Conservation (phyloP, 192 early-diverging fungal species). For the Backusella tarrabulga region DNA sequence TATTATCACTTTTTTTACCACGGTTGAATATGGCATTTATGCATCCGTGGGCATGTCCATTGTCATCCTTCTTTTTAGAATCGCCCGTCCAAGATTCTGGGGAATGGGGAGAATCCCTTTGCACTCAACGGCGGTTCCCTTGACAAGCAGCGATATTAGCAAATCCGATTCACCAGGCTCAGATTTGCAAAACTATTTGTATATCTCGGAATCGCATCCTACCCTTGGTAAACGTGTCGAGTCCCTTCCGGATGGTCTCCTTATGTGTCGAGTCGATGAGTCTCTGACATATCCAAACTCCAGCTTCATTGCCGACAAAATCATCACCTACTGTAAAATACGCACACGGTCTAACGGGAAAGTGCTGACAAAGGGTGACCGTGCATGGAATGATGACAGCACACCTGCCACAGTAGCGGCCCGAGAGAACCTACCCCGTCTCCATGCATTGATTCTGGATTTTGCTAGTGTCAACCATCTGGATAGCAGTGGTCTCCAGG, state of each 20-base stretch:
- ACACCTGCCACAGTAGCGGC: slow-evolving; percentile 42
- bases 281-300: slow-evolving; percentile 73
- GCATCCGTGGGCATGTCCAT: slow-evolving; percentile 67
- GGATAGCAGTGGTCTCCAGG: slow-evolving; percentile 81
- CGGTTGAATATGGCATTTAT: slow-evolving; percentile 70
- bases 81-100: slow-evolving; percentile 66
- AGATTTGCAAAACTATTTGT: slow-evolving; percentile 13
- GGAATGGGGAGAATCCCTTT: slow-evolving; percentile 39
- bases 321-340: slow-evolving; percentile 38
- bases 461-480: slow-evolving; percentile 74
- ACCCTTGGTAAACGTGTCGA: slow-evolving; percentile 11
- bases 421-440: slow-evolving; percentile 34
- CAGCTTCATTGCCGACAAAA: slow-evolving; percentile 52
- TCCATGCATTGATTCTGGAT: slow-evolving; percentile 81
- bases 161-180: neutral
- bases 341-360: slow-evolving; percentile 15
- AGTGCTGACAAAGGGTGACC: slow-evolving; percentile 18
- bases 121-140: neutral
- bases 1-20: slow-evolving; percentile 60
- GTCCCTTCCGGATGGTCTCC: slow-evolving; percentile 54
- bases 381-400: slow-evolving; percentile 31
- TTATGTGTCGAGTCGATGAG: slow-evolving; percentile 70
- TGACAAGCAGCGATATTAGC: neutral
- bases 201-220: slow-evolving; percentile 10
- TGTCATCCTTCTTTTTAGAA: slow-evolving; percentile 69